Base-by-base conservation (phyloP, 2,329 filamentous ascomycete genomes). In the Zymoseptoria passerinii region DNA sequence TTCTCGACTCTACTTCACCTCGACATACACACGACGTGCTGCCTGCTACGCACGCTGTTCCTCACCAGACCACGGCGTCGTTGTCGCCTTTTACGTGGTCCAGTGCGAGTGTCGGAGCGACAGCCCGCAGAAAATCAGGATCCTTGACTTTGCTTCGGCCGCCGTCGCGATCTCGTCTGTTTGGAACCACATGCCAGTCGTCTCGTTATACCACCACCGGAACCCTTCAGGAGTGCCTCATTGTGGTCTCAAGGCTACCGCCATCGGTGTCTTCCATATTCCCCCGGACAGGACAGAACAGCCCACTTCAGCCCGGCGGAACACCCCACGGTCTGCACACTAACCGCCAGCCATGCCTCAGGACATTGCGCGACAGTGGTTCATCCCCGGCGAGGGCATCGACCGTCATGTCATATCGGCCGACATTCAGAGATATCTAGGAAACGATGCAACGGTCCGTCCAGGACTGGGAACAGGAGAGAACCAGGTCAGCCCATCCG, bases 351-450 rank as follows among this genome's bases (percentile, higher is more conserved):
- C 54, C 61, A 70, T 70, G 69, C 63, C 69, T 58, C 63, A 67
- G 61, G 68, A 69, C 58, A 69, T 71, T 69, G 75, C 70, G 40
- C 71, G 71, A 50, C 73, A 78, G 70, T 80, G 77, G 77, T 80
- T 78, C 66, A 73, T 78, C 63, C 73, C 74, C 13, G 77, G 74
- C 61, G 76, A 78, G 52, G 78, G 77, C 69, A 80, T 80, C 66
- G 75, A 77, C 58, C 69, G 78, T 66, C 75, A 79, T 69, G 77
- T 80, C 69, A 80, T 80, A 63, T 77, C 77, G 52, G 76, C 77
- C 63, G 77, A 80, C 69, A 80, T 80, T 65, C 77, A 79, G 70
- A 74, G 77, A 66, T 80, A 79, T 65, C 68, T 80, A 58, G 78
- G 77, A 55, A 76, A 75, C 61, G 77, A 80, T 72, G 78, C 78